These are phyloP conservation scores for Xylaria intraflava DNA, from an alignment of 495 filamentous ascomycete genomes.

Conservation along the genomic window DNA sequence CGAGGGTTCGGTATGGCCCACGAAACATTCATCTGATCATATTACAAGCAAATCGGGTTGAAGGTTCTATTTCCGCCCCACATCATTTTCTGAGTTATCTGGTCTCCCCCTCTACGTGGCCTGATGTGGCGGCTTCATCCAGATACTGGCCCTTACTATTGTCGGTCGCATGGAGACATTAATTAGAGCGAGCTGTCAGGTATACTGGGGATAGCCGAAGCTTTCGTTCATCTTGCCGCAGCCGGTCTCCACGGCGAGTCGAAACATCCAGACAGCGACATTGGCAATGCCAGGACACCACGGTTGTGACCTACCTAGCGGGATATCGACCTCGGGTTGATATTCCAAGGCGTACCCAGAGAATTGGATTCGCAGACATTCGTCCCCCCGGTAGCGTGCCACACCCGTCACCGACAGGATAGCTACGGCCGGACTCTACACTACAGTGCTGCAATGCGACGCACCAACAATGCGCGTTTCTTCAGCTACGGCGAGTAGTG, in stretches of 20 bases:
- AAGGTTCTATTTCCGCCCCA: slow-evolving; percentile 3
- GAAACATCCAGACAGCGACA: too few relatives aligned
- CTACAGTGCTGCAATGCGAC: slow-evolving; percentile 2
- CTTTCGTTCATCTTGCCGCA: too few relatives aligned
- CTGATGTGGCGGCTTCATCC: slow-evolving; percentile 13
- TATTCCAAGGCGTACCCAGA: neutral
- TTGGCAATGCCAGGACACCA: too few relatives aligned
- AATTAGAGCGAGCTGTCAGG: too few relatives aligned
- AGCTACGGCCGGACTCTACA: neutral
- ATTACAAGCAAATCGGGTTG: slow-evolving; percentile 10
- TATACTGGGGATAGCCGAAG: neutral
- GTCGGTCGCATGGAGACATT: neutral
- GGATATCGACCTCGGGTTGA: neutral
- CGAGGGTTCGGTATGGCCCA: slow-evolving; percentile 7
- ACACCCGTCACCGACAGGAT: neutral
- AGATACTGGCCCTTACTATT: neutral
- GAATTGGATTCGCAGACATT: neutral
- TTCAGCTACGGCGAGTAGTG: neutral
- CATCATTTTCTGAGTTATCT: slow-evolving; percentile 4
- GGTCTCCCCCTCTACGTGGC: slow-evolving; percentile 5
- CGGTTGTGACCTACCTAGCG: neutral
- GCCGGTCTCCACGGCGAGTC: too few relatives aligned
- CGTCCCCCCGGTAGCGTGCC: neutral
- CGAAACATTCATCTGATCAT: slow-evolving; percentile 8
- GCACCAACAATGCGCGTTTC: neutral